Evolutionary conservation across 2,329 filamentous ascomycete genomes (phyloP).

Genomic region (Neofusicoccum kwambonambiense): DNA sequence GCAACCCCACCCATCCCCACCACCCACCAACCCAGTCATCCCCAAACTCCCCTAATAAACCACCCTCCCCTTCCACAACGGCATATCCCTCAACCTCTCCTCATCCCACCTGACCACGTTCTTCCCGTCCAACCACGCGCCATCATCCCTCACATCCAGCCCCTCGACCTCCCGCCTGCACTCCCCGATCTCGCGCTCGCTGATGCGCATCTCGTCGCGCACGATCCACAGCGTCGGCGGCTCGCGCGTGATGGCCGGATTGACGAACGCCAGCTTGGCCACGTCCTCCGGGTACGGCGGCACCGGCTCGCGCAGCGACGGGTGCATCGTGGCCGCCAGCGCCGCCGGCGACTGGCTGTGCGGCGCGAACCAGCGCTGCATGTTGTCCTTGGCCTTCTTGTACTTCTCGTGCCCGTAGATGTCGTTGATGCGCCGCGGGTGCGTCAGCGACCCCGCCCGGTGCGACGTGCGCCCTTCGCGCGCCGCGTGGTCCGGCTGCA

Average conservation of each 20-base stretch:
- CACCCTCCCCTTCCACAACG: conserved; percentile 41
- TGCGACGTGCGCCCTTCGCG: not conserved
- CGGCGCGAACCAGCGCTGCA: conserved; percentile 17
- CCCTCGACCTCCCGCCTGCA: conserved; percentile 38
- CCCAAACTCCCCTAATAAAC: conserved; percentile 26
- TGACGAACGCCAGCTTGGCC: conserved; percentile 43
- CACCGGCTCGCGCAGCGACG: conserved; percentile 9
- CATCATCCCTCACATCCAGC: conserved; percentile 45
- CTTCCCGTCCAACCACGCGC: conserved; percentile 46
- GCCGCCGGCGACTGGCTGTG: conserved; percentile 12
- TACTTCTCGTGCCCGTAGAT: not conserved
- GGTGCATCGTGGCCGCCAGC: conserved; percentile 10
- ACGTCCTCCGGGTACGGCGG: conserved; percentile 28
- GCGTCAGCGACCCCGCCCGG: not conserved
- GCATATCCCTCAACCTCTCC: conserved; percentile 42
- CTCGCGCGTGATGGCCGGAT: conserved; percentile 44
- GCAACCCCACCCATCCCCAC: too few relatives aligned
- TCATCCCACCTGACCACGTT: conserved; percentile 46
- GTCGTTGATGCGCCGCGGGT: conserved; percentile 11
- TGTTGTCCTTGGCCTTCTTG: not conserved
- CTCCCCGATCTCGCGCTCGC: conserved; percentile 42
- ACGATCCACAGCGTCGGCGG: conserved; percentile 49
- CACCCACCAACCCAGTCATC: not conserved
- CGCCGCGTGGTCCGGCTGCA: conserved; percentile 8
- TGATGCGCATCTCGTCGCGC: conserved; percentile 44